Evolutionary conservation across 768 basidiomycete species (phyloP).

Genomic region (Chalciporus pseudorubinellus): DNA sequence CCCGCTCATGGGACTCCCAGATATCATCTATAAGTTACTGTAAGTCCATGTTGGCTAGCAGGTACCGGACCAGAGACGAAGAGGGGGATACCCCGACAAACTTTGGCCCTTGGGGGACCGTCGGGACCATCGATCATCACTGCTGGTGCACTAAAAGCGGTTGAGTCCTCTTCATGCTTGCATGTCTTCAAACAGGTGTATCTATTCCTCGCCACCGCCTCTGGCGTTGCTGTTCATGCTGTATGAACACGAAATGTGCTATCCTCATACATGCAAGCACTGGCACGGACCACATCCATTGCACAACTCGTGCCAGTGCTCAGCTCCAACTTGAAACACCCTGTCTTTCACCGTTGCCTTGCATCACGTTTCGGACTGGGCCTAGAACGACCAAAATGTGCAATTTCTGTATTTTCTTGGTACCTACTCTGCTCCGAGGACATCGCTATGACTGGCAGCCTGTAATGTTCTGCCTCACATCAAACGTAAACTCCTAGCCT

Average conservation of each 20-base stretch:
- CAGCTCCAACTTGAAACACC: neutral
- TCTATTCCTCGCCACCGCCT: neutral
- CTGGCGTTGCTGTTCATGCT: neutral
- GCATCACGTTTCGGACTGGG: neutral
- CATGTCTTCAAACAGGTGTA: neutral
- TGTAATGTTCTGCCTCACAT: neutral
- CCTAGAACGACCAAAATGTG: neutral
- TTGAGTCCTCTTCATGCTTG: neutral
- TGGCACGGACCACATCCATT: too few species aligned
- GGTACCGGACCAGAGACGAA: neutral
- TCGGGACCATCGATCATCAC: too few species aligned
- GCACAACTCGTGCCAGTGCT: neutral
- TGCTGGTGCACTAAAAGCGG: neutral
- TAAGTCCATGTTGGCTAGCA: neutral
- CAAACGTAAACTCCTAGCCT: slow-evolving; percentile 9
- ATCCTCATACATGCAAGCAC: neutral
- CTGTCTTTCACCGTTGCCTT: neutral
- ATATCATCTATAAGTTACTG: neutral
- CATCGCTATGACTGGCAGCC: neutral
- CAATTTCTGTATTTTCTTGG: neutral
- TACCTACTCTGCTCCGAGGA: slow-evolving; percentile 3
- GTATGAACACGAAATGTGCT: neutral
- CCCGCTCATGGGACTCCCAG: neutral
- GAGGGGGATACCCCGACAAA: neutral
- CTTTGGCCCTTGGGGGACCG: too few species aligned